phyloP scores from a whole-genome alignment of 2,329 filamentous ascomycete species.

The Cladosporium halotolerans region DNA sequence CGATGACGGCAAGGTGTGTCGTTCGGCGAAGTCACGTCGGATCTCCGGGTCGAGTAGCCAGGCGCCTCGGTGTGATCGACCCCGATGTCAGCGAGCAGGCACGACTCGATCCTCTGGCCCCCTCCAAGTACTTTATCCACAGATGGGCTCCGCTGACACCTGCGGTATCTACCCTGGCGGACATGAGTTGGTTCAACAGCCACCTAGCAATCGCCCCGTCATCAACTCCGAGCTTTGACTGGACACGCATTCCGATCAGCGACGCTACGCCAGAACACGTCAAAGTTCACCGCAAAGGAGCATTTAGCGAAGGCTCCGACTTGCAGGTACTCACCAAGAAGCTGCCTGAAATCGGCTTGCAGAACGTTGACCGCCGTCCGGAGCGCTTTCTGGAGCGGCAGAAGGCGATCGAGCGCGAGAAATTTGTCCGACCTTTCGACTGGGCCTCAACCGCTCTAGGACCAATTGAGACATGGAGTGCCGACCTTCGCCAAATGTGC shows the following conservation, averaged over 20 bases:
- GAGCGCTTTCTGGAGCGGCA: conserved; percentile 25
- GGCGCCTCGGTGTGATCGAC: not conserved
- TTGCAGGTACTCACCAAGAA: conserved; percentile 20
- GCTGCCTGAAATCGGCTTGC: conserved; percentile 18
- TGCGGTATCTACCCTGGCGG: no score
- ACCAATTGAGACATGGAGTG: conserved; percentile 66
- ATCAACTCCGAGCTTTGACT: conserved; percentile 54
- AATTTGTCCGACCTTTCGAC: conserved; percentile 49
- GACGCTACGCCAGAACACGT: conserved; percentile 64
- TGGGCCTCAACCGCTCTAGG: conserved; percentile 70
- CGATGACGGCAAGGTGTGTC: no score
- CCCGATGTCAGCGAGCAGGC: not conserved
- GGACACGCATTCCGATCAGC: conserved; percentile 65
- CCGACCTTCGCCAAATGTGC: conserved; percentile 68
- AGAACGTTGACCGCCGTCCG: conserved; percentile 13
- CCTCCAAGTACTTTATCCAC: not conserved
- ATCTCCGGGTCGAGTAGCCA: not conserved
- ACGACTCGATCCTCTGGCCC: no score
- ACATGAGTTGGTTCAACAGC: conserved; percentile 12
- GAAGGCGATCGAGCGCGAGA: conserved; percentile 11
- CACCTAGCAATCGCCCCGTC: conserved; percentile 20
- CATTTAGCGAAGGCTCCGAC: conserved; percentile 27
- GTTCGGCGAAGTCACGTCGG: no score
- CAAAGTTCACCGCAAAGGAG: conserved; percentile 45
- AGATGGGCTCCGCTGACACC: not conserved